Evolutionary conservation across 371 early-diverging fungal genomes (phyloP).

Genomic region (Circinella minor): DNA sequence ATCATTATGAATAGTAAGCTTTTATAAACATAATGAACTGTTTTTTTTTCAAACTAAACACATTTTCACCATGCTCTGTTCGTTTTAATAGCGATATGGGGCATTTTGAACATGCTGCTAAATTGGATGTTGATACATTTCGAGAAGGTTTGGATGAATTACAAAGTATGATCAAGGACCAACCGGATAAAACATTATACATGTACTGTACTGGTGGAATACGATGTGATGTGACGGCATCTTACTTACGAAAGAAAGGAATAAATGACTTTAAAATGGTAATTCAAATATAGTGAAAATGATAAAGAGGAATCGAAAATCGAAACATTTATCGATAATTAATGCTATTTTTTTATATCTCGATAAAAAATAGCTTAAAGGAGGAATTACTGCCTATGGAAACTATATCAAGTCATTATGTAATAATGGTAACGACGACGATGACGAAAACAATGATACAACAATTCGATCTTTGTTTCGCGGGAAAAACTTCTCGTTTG

Average conservation of each 20-base stretch:
- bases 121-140: constrained; percentile 79
- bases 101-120: constrained; percentile 67
- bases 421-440: too few species aligned
- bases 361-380: constrained; percentile 52
- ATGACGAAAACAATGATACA: not conserved
- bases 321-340: not conserved
- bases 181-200: constrained; percentile 62
- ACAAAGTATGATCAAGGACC: constrained; percentile 24
- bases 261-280: constrained; percentile 70
- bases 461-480: constrained; percentile 55
- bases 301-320: constrained; percentile 64
- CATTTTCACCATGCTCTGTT: too few species aligned
- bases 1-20: constrained; percentile 74
- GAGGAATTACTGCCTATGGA: constrained; percentile 83
- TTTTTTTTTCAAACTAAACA: not conserved
- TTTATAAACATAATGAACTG: not conserved
- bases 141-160: constrained; percentile 59
- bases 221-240: constrained; percentile 77
- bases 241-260: constrained; percentile 70
- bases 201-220: constrained; percentile 91
- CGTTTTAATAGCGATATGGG: constrained; percentile 58
- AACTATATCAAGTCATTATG: constrained; percentile 46
- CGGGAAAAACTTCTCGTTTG: constrained; percentile 84
- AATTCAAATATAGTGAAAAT: constrained; percentile 25
- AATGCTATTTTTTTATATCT: too few species aligned